phyloP scores from a whole-genome alignment of 106 monocot genomes.

The Cymbidium sinense region DNA sequence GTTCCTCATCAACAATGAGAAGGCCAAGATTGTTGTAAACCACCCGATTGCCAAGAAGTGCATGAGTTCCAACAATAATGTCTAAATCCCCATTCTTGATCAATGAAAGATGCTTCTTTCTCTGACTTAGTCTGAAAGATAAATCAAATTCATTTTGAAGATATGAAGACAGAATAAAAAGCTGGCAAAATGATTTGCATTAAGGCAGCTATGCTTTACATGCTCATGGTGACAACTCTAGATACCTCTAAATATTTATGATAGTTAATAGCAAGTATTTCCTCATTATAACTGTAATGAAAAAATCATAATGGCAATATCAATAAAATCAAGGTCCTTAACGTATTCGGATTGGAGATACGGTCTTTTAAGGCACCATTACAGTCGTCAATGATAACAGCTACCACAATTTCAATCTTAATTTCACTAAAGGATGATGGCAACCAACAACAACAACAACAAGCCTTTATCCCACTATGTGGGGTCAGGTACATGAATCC shows the following conservation, averaged over 20 bases:
- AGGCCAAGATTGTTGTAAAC: slow-evolving; percentile 89
- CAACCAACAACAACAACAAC: too few species aligned
- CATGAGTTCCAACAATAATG: slow-evolving; percentile 93
- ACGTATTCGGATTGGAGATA: neutral
- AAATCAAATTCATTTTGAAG: neutral
- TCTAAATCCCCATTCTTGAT: slow-evolving; percentile 71
- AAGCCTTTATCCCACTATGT: too few species aligned
- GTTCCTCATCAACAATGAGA: slow-evolving; percentile 95
- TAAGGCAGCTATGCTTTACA: neutral
- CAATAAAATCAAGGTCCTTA: neutral
- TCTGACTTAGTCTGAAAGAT: slow-evolving; percentile 62
- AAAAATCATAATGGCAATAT: neutral
- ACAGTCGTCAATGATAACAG: neutral
- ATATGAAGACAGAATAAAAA: neutral
- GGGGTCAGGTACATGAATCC: too few species aligned
- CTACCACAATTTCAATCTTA: neutral
- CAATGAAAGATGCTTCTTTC: slow-evolving; percentile 71
- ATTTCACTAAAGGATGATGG: too few species aligned
- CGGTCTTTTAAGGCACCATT: neutral
- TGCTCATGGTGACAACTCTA: neutral
- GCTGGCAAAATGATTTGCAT: neutral
- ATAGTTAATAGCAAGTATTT: neutral
- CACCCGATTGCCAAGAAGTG: slow-evolving; percentile 88
- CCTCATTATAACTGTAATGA: neutral
- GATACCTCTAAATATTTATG: neutral